A percentile compares a stretch with the other conserved stretches of the same genome.
phyloP scores from a whole-genome alignment of 148 eudicot genomes.

The Persicaria tinctoria region DNA sequence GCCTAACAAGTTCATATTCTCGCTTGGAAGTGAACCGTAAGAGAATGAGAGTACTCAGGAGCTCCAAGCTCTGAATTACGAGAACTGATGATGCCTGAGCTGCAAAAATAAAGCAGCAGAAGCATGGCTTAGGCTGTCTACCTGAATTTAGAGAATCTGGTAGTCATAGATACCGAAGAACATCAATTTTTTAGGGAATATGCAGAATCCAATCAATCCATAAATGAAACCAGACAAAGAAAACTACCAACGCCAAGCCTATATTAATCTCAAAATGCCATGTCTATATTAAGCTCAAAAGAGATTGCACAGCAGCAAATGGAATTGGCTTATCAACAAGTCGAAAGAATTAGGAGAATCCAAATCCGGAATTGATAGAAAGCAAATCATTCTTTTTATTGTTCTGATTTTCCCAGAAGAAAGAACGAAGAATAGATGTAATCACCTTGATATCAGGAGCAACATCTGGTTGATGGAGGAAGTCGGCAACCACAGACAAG shows the following conservation, averaged over 20 bases:
- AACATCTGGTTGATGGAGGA: conserved; percentile 48
- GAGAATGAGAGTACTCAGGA: conserved; percentile 39
- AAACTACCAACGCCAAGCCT: not conserved
- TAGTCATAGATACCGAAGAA: no score
- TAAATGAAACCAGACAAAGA: not conserved
- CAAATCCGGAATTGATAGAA: not conserved
- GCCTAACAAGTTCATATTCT: conserved; percentile 26
- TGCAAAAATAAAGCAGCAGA: conserved; percentile 2
- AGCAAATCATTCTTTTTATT: no score
- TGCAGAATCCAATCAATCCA: not conserved
- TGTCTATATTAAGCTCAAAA: not conserved
- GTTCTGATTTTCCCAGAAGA: not conserved
- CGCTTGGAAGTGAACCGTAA: conserved; percentile 44
- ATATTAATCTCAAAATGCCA: not conserved
- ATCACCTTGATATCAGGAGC: conserved; percentile 55
- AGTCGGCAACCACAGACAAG: conserved; percentile 44
- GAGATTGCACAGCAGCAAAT: not conserved
- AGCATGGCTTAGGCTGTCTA: not conserved
- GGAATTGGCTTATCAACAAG: not conserved
- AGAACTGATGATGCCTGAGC: conserved; percentile 54
- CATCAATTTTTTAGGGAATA: not conserved
- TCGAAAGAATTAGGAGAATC: not conserved
- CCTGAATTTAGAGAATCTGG: not conserved
- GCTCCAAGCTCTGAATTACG: conserved; percentile 54
- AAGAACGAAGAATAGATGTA: not conserved